Conservation (phyloP, 2,329 filamentous ascomycete genomes). For the Fusarium buharicum region DNA sequence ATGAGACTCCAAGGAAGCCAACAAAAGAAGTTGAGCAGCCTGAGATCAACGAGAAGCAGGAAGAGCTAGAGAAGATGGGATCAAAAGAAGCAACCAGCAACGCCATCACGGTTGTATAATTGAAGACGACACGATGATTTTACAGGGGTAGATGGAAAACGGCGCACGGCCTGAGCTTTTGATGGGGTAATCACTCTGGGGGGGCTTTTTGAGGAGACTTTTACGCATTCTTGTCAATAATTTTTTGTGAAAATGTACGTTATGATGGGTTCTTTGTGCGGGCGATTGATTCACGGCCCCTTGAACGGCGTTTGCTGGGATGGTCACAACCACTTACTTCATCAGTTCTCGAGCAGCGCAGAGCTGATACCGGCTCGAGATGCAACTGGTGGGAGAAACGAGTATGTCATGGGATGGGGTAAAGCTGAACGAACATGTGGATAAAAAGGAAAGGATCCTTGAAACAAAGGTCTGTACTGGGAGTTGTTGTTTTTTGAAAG, state of each 20-base stretch:
- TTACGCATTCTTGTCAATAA: conserved; percentile 45
- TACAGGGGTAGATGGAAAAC: conserved; percentile 37
- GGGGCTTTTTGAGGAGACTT: conserved; percentile 35
- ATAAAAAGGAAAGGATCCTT: conserved; percentile 28
- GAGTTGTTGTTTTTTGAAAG: conserved; percentile 36
- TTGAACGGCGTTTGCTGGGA: conserved; percentile 40
- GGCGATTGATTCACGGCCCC: conserved; percentile 10
- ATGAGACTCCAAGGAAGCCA: conserved; percentile 48
- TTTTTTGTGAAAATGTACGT: conserved; percentile 42
- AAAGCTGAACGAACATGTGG: conserved; percentile 27
- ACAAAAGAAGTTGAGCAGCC: conserved; percentile 38
- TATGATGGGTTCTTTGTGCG: conserved; percentile 37
- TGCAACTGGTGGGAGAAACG: conserved; percentile 28
- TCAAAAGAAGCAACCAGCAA: conserved; percentile 42
- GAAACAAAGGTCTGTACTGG: conserved; percentile 36
- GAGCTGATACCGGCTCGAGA: conserved; percentile 37
- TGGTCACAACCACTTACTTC: conserved; percentile 28
- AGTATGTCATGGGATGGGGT: conserved; percentile 29
- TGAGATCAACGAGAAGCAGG: conserved; percentile 41
- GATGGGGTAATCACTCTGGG: conserved; percentile 30
- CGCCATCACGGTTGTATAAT: conserved; percentile 45
- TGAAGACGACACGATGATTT: conserved; percentile 35
- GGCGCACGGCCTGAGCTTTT: conserved; percentile 38
- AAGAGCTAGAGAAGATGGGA: conserved; percentile 37
- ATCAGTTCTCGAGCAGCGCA: conserved; percentile 38